These are phyloP conservation scores for Phytopythium boreale DNA, from an alignment of 352 stramenopile species.

Conservation along the genomic window DNA sequence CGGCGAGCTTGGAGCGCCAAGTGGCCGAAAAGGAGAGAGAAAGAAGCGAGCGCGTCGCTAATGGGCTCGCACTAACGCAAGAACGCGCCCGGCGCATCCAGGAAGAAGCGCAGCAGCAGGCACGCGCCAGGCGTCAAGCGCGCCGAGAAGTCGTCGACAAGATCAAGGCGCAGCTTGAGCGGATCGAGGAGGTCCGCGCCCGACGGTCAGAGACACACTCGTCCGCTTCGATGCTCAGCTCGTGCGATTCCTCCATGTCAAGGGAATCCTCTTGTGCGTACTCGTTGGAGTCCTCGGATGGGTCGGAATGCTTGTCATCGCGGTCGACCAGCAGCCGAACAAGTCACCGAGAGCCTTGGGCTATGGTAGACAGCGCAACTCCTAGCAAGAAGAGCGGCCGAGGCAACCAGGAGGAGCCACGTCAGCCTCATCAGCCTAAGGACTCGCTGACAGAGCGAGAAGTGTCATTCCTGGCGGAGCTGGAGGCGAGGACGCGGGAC, in stretches of 20 bases:
- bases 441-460: background rate
- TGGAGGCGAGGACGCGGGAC: constrained; percentile 16
- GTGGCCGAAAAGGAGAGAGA: constrained; percentile 14
- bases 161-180: constrained; percentile 36
- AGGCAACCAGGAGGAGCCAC: background rate
- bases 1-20: constrained; percentile 10
- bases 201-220: background rate
- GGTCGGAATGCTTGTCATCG: background rate
- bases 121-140: constrained; percentile 15
- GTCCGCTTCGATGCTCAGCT: background rate
- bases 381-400: background rate
- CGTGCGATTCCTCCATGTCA: background rate
- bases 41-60: constrained; percentile 31
- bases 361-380: too few species aligned
- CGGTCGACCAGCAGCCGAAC: background rate
- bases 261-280: background rate
- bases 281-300: background rate
- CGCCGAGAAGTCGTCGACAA: constrained; percentile 19
- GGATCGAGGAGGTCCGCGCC: constrained; percentile 33
- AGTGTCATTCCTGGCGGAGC: constrained; percentile 12
- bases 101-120: constrained; percentile 22
- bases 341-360: background rate
- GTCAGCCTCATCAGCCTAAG: background rate
- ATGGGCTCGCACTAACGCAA: constrained; percentile 30
- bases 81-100: constrained; percentile 31